Percentiles rank a stretch among this genome's conserved stretches.
Evolutionary conservation across 371 early-diverging fungal genomes (phyloP).

Genomic region (Nematocida displodere): DNA sequence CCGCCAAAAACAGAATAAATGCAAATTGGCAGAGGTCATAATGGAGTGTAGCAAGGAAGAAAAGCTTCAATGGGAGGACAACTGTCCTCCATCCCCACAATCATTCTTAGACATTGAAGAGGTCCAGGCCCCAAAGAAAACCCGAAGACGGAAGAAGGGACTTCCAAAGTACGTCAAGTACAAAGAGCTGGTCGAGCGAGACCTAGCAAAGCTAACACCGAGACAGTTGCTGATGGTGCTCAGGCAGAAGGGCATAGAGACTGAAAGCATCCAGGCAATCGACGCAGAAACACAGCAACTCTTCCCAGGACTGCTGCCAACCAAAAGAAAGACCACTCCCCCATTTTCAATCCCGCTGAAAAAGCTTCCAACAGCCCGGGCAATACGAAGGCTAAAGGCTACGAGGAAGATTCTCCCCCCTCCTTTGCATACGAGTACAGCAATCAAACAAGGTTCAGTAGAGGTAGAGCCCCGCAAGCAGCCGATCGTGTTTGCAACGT

Average conservation of each 20-base stretch:
- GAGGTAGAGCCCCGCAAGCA: too few species aligned
- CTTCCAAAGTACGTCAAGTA: slow-evolving; percentile 44
- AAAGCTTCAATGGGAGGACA: too few species aligned
- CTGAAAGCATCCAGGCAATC: not conserved
- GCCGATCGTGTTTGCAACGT: too few species aligned
- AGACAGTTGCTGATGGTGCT: slow-evolving; percentile 47
- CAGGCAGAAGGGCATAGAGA: slow-evolving; percentile 20
- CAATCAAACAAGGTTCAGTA: too few species aligned
- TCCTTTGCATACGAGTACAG: too few species aligned
- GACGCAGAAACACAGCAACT: slow-evolving; percentile 25
- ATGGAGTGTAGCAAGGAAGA: too few species aligned
- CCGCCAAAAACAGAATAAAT: not conserved
- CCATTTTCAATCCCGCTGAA: too few species aligned
- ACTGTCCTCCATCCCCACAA: slow-evolving; percentile 35
- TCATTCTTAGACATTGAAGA: slow-evolving; percentile 31
- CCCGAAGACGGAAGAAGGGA: slow-evolving; percentile 21
- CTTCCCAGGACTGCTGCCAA: not conserved
- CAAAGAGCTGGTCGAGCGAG: slow-evolving; percentile 36
- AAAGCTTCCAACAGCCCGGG: too few species aligned
- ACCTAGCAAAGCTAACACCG: slow-evolving; percentile 15
- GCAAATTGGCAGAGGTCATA: not conserved
- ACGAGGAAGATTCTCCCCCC: too few species aligned
- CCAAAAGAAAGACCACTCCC: slow-evolving; percentile 1
- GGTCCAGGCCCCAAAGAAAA: not conserved
- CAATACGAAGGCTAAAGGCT: too few species aligned